Evolutionary conservation across 176 grass and related monocot species (phyloP).

Genomic region (Oryza meyeriana): DNA sequence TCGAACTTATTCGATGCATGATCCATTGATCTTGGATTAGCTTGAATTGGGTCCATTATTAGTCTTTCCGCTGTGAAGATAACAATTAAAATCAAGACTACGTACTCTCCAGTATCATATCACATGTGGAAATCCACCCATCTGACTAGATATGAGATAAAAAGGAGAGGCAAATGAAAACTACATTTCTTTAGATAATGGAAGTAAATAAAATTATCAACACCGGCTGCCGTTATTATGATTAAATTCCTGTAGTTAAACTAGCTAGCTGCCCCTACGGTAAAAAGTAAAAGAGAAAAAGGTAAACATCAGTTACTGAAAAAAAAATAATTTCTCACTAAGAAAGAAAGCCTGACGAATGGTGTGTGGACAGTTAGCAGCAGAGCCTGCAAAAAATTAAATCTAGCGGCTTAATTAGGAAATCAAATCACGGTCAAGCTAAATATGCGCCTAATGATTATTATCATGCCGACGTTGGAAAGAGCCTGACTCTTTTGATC

Average conservation of each 20-base stretch:
- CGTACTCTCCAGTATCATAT: not conserved
- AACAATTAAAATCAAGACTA: not conserved
- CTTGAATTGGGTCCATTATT: not conserved
- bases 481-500: conserved; percentile 18
- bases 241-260: not conserved
- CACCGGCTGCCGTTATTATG: not conserved
- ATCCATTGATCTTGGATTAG: not conserved
- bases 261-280: not conserved
- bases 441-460: conserved; percentile 32
- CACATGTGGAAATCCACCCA: not conserved
- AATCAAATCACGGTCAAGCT: not conserved
- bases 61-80: not conserved
- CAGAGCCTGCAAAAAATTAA: conserved; percentile 16
- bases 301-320: not conserved
- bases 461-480: conserved; percentile 31
- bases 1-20: not conserved
- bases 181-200: not conserved
- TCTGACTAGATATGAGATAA: not conserved
- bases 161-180: not conserved
- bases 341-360: not conserved
- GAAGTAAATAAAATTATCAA: not conserved
- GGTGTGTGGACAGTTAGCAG: not conserved
- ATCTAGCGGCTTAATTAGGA: not conserved
- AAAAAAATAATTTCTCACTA: not conserved
- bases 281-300: not conserved